Evolutionary conservation across 2,329 filamentous ascomycete species (phyloP).

Genomic region (Ophiocordyceps camponoti-saundersi): DNA sequence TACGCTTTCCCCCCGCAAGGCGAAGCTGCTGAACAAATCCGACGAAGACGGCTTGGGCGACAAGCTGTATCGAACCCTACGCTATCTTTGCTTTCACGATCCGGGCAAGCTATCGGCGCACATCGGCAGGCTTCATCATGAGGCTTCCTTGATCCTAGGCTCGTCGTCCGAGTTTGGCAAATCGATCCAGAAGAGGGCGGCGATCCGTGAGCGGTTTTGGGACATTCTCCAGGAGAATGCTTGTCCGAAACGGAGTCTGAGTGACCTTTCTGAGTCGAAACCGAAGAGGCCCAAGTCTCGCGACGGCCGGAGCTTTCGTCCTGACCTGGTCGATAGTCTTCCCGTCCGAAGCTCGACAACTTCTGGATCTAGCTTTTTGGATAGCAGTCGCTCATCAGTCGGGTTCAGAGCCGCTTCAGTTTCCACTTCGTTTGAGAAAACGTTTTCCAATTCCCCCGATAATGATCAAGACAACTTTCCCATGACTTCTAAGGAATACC

Average conservation of each 20-base stretch:
- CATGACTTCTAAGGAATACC: background rate
- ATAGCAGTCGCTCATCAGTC: background rate
- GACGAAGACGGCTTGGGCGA: constrained; percentile 8
- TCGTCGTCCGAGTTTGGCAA: background rate
- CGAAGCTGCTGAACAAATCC: constrained; percentile 5
- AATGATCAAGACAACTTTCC: background rate
- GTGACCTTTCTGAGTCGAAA: background rate
- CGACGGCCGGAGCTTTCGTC: background rate
- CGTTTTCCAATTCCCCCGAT: background rate
- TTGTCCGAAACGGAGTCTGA: background rate
- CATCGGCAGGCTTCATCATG: background rate
- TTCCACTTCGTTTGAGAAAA: background rate
- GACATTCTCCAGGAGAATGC: background rate
- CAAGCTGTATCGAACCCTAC: constrained; percentile 8
- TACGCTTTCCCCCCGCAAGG: constrained; percentile 10
- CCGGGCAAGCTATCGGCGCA: background rate
- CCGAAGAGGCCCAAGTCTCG: background rate
- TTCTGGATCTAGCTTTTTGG: background rate
- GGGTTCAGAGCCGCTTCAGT: background rate
- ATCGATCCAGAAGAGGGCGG: background rate
- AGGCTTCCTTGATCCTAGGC: background rate
- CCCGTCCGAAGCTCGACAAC: background rate
- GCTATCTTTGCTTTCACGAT: constrained; percentile 5
- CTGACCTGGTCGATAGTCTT: background rate
- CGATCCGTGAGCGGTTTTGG: background rate